Conservation (phyloP, 805 yeast species). For the Wickerhamomyces bovis region DNA sequence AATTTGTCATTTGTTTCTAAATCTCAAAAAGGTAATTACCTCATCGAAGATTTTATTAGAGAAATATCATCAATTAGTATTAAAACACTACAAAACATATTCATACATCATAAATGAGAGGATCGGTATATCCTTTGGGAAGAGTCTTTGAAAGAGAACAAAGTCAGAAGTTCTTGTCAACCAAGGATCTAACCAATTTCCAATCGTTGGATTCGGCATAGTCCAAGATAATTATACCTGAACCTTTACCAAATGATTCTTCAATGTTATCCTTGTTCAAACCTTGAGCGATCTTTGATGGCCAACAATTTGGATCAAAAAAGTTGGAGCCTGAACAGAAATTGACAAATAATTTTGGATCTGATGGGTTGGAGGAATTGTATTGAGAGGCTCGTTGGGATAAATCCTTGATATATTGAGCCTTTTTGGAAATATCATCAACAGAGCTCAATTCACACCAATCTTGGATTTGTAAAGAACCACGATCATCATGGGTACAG, state of each 20-base stretch:
- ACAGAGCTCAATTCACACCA: constrained; percentile 55
- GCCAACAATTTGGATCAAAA: constrained; percentile 71
- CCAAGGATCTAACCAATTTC: constrained; percentile 44
- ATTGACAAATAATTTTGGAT: constrained; percentile 58
- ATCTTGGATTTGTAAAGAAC: constrained; percentile 61
- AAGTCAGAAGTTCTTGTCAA: constrained; percentile 42
- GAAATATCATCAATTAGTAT: no score
- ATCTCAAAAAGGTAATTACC: no score
- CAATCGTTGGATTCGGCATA: constrained; percentile 59
- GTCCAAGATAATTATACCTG: constrained; percentile 64
- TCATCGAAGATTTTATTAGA: no score
- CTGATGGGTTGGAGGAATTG: constrained; percentile 34
- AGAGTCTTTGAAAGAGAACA: no score
- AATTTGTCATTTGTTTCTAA: no score
- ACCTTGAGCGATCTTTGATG: constrained; percentile 54
- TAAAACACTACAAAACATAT: no score
- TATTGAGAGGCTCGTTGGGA: constrained; percentile 47
- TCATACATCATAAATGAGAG: no score
- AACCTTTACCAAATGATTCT: constrained; percentile 45
- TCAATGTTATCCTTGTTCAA: constrained; percentile 38
- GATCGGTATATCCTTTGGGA: no score
- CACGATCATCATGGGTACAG: constrained; percentile 60
- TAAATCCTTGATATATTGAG: constrained; percentile 49
- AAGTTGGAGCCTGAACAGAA: constrained; percentile 72
- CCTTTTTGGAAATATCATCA: constrained; percentile 51